A percentile compares a stretch with the other conserved stretches of the same genome.
These are phyloP conservation scores for Pichia sp. DNA, from an alignment of 1,139 yeast species.

Conservation along the genomic window DNA sequence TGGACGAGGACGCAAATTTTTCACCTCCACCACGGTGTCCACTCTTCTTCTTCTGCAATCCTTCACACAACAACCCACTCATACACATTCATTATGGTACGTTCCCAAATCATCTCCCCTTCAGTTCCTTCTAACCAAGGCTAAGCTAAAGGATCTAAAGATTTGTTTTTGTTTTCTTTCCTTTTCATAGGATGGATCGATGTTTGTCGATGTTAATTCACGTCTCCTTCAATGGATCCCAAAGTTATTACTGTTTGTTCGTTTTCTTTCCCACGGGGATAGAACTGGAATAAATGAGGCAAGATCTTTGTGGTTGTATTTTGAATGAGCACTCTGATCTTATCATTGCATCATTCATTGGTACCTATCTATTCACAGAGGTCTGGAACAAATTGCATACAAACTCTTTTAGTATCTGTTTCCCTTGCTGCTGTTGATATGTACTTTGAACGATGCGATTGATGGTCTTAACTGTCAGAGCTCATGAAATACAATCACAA, in stretches of 20 bases:
- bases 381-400: neutral
- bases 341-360: neutral
- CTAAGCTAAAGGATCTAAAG: slow-evolving; percentile 29
- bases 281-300: neutral
- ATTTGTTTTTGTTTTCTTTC: slow-evolving; percentile 17
- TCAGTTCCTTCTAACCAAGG: slow-evolving; percentile 16
- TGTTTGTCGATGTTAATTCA: neutral
- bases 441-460: neutral
- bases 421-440: neutral
- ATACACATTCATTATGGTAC: slow-evolving; percentile 21
- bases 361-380: neutral
- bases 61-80: too few relatives aligned
- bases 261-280: neutral
- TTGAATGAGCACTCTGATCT: neutral
- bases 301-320: neutral
- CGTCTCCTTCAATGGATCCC: neutral
- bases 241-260: neutral
- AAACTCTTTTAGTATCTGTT: slow-evolving; percentile 1
- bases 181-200: slow-evolving; percentile 9
- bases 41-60: slow-evolving; percentile 2
- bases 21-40: neutral
- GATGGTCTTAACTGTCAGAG: neutral
- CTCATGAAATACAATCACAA: slow-evolving; percentile 1
- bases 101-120: slow-evolving; percentile 12
- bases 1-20: neutral